phyloP scores from a whole-genome alignment of 352 stramenopile genomes.

The Phytophthora kernoviae region DNA sequence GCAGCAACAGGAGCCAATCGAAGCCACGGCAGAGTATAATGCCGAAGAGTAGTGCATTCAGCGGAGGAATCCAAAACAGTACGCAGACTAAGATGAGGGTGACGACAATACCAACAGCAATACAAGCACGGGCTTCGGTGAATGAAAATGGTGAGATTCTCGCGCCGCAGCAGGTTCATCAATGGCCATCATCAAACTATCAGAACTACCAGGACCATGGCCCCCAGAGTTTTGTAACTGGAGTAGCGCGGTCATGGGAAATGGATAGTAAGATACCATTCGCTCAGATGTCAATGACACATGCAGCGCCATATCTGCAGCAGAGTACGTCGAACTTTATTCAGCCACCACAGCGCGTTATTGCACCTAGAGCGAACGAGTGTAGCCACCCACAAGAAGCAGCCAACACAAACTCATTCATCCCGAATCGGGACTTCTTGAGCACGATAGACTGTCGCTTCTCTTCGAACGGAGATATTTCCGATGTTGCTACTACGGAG shows the following conservation, averaged over 20 bases:
- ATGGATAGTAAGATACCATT: slow-evolving; percentile 6
- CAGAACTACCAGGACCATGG: slow-evolving; percentile 18
- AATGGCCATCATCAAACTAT: slow-evolving; percentile 15
- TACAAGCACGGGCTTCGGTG: neutral
- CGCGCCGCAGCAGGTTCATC: slow-evolving; percentile 12
- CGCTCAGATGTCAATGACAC: slow-evolving; percentile 6
- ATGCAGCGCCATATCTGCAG: slow-evolving; percentile 2
- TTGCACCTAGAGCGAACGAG: slow-evolving; percentile 1
- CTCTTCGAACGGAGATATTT: neutral
- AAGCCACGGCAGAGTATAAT: neutral
- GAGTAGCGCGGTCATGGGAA: slow-evolving; percentile 12
- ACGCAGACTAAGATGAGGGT: slow-evolving; percentile 6
- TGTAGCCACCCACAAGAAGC: slow-evolving; percentile 1
- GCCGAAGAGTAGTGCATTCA: slow-evolving; percentile 1
- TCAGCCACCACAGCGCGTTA: slow-evolving; percentile 16
- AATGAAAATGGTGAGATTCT: slow-evolving; percentile 16
- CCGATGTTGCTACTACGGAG: slow-evolving; percentile 4
- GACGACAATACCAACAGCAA: neutral
- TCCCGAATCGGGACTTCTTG: slow-evolving; percentile 19
- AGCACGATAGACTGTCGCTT: slow-evolving; percentile 18
- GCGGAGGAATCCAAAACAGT: neutral
- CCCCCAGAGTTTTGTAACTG: neutral
- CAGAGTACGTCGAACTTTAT: slow-evolving; percentile 2
- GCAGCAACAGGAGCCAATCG: neutral
- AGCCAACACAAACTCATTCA: neutral